These are phyloP conservation scores for Nelumbo lutea DNA, from an alignment of 164 flowering plant species.

Conservation along the genomic window DNA sequence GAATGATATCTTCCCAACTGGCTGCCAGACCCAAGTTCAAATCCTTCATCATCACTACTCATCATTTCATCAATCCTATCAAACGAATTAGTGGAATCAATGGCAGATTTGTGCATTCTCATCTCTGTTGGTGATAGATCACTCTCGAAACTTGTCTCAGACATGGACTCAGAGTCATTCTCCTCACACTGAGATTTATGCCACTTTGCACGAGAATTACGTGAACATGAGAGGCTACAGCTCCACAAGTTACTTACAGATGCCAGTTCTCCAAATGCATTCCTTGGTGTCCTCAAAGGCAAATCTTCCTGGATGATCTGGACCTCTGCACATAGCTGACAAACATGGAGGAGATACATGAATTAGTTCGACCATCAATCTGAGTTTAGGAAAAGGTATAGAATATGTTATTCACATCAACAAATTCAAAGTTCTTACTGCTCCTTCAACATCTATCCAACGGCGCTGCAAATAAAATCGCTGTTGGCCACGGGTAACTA, in stretches of 20 bases:
- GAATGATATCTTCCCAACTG: conserved; percentile 20
- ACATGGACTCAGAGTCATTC: conserved; percentile 46
- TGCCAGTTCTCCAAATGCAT: conserved; percentile 60
- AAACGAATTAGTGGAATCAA: conserved; percentile 32
- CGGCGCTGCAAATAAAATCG: conserved; percentile 66
- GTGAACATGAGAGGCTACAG: conserved; percentile 14
- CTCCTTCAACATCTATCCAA: conserved; percentile 81
- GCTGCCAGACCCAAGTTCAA: conserved; percentile 24
- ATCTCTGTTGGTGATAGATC: conserved; percentile 57
- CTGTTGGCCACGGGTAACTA: conserved; percentile 84
- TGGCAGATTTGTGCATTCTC: conserved; percentile 48
- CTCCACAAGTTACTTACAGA: conserved; percentile 28
- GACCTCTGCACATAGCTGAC: conserved; percentile 82
- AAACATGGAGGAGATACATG: conserved; percentile 3
- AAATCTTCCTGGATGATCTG: conserved; percentile 82
- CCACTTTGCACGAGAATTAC: conserved; percentile 23
- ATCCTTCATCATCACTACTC: conserved; percentile 60
- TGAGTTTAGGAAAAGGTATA: not conserved
- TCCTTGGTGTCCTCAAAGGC: conserved; percentile 75
- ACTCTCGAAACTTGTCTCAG: conserved; percentile 68
- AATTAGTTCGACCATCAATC: conserved; percentile 8
- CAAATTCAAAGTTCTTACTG: conserved; percentile 36
- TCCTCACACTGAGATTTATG: conserved; percentile 24
- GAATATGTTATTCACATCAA: not conserved
- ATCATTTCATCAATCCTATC: conserved; percentile 47